A percentile compares a stretch with the other conserved stretches of the same genome.
These are phyloP conservation scores for Cercospora brassicicola DNA, from an alignment of 2,329 filamentous ascomycete genomes.

Conservation along the genomic window DNA sequence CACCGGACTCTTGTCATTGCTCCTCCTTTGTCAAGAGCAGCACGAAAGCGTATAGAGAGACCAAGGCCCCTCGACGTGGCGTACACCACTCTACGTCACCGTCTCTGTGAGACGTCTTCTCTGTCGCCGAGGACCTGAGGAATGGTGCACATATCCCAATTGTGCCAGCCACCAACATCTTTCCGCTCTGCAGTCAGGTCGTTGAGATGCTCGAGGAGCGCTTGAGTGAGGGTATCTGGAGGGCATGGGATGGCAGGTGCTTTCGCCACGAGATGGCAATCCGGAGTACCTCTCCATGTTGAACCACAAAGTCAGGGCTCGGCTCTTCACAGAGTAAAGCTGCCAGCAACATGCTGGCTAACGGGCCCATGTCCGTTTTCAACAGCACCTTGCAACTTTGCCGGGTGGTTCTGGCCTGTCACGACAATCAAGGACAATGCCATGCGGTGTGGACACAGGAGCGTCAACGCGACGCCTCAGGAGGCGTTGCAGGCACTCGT, in stretches of 20 bases:
- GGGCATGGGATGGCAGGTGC: neutral
- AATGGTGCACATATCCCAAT: slow-evolving; percentile 4
- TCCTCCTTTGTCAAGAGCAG: neutral
- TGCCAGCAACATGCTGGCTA: neutral
- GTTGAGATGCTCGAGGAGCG: slow-evolving; percentile 12
- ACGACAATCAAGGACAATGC: neutral
- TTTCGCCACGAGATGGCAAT: neutral
- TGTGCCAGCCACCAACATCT: slow-evolving; percentile 14
- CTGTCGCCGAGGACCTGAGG: neutral
- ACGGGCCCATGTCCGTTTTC: neutral
- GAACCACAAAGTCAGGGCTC: neutral
- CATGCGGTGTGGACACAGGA: neutral
- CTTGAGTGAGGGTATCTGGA: neutral
- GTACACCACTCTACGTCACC: neutral
- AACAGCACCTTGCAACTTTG: neutral
- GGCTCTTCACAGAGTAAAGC: slow-evolving; percentile 1
- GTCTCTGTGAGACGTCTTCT: neutral
- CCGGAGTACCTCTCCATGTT: neutral
- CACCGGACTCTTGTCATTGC: neutral
- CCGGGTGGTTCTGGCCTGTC: neutral
- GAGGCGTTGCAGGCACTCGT: neutral
- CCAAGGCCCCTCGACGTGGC: neutral
- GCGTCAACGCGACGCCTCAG: neutral
- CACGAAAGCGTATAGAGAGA: neutral
- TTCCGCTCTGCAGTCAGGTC: slow-evolving; percentile 10